phyloP scores from a whole-genome alignment of 352 stramenopile species.

The Phytopythium boreale region DNA sequence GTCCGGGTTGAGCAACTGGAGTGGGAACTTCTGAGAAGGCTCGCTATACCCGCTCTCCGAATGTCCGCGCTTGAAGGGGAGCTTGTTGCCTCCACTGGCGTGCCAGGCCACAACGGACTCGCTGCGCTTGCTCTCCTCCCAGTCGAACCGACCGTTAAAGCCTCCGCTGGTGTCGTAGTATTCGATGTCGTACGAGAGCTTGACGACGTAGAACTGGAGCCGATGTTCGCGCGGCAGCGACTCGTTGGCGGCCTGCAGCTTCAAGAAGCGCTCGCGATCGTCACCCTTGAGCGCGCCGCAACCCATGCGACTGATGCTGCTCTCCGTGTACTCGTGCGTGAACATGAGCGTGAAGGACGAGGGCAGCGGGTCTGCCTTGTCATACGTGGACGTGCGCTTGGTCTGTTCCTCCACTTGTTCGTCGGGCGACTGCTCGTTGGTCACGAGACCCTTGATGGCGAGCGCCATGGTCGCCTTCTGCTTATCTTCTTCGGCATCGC shows the following conservation, averaged over 20 bases:
- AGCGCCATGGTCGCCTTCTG: slow-evolving; percentile 2
- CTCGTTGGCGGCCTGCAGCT: slow-evolving; percentile 9
- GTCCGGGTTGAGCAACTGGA: slow-evolving; percentile 22
- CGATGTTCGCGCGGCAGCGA: neutral
- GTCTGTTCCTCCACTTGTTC: neutral
- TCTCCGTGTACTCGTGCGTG: slow-evolving; percentile 17
- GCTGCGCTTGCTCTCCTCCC: slow-evolving; percentile 10
- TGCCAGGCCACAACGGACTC: slow-evolving; percentile 13
- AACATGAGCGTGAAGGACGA: slow-evolving; percentile 14
- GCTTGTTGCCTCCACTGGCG: slow-evolving; percentile 3
- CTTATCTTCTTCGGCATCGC: neutral
- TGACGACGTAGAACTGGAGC: slow-evolving; percentile 12
- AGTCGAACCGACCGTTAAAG: neutral
- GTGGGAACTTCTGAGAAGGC: neutral
- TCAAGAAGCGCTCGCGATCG: slow-evolving; percentile 12
- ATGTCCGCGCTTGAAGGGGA: neutral
- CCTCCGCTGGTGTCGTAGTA: slow-evolving; percentile 12
- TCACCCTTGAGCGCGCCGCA: slow-evolving; percentile 14
- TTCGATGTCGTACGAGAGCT: slow-evolving; percentile 11
- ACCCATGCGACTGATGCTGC: slow-evolving; percentile 10
- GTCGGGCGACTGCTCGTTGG: slow-evolving; percentile 1
- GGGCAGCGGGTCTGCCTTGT: neutral
- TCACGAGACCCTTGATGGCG: slow-evolving; percentile 6
- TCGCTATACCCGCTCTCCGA: neutral
- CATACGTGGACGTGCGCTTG: neutral